Evolutionary conservation across 2,329 filamentous ascomycete species (phyloP).

Genomic region (Neopestalotiopsis rosae): DNA sequence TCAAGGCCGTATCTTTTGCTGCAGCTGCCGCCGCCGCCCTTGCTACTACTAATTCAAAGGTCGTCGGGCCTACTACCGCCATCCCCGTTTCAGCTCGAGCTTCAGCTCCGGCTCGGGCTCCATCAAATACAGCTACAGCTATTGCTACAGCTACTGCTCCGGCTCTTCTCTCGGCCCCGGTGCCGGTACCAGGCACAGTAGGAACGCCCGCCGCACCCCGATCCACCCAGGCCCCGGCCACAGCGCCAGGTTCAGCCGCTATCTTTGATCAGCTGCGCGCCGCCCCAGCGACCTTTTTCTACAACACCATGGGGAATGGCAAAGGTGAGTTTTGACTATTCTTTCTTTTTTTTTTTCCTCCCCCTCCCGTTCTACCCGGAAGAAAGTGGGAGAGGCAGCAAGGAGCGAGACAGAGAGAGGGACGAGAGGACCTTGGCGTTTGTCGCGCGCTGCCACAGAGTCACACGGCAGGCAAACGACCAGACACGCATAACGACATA

Average conservation of each 20-base stretch:
- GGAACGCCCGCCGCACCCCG: neutral
- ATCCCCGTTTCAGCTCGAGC: neutral
- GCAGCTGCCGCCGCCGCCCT: neutral
- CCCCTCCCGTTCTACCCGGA: neutral
- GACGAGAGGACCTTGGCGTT: neutral
- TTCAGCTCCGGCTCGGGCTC: neutral
- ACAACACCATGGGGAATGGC: conserved; percentile 20
- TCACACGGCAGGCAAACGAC: neutral
- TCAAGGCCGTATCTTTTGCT: neutral
- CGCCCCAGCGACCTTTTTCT: conserved; percentile 18
- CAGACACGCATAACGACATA: neutral
- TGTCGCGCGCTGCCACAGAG: neutral
- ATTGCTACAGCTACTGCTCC: neutral
- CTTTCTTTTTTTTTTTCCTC: no score
- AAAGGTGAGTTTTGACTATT: conserved; percentile 13
- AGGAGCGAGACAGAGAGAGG: neutral
- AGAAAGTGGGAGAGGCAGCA: neutral
- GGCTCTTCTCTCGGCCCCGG: conserved; percentile 1
- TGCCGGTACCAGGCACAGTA: neutral
- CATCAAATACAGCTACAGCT: neutral
- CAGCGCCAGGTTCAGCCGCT: conserved; percentile 8
- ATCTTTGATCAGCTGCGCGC: conserved; percentile 16
- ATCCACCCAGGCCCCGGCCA: conserved; percentile 1
- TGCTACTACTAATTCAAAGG: neutral
- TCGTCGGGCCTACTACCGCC: neutral